Conservation (phyloP, 768 basidiomycete species). For the Hydnomerulius pinastri region DNA sequence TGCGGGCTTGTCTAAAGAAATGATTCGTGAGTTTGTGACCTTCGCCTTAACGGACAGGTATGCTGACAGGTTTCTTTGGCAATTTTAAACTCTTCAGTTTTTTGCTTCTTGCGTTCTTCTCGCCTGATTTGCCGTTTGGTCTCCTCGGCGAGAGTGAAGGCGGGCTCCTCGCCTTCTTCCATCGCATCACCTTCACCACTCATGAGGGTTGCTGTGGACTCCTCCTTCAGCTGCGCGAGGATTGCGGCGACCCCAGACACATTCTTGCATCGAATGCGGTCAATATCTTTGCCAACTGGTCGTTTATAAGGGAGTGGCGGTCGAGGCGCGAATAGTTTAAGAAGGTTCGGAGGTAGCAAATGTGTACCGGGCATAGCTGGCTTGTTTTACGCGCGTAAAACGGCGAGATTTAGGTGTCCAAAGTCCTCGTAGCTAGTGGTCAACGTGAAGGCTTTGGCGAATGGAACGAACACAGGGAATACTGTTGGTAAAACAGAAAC, state of each 20-base stretch:
- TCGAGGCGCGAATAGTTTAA: slow-evolving; percentile 94
- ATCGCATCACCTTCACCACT: slow-evolving; percentile 63
- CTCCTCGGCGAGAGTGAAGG: slow-evolving; percentile 82
- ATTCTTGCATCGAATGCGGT: slow-evolving; percentile 67
- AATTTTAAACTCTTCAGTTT: slow-evolving; percentile 70
- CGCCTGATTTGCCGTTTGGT: slow-evolving; percentile 74
- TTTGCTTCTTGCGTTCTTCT: slow-evolving; percentile 78
- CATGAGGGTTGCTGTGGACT: slow-evolving; percentile 68
- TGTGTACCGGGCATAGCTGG: slow-evolving; percentile 67
- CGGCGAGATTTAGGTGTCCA: background rate
- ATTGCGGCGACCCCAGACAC: slow-evolving; percentile 78
- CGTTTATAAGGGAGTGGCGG: slow-evolving; percentile 86
- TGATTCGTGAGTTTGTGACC: slow-evolving; percentile 11
- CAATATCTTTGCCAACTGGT: slow-evolving; percentile 82
- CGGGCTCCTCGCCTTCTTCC: slow-evolving; percentile 85
- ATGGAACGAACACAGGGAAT: too few relatives aligned
- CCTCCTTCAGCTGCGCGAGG: slow-evolving; percentile 73
- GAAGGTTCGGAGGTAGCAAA: slow-evolving; percentile 90
- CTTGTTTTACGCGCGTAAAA: background rate
- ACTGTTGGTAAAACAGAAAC: too few relatives aligned
- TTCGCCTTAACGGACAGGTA: background rate
- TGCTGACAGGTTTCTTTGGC: slow-evolving; percentile 86
- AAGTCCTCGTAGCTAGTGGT: slow-evolving; percentile 1
- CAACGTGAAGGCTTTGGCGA: slow-evolving; percentile 12
- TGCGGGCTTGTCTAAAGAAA: slow-evolving; percentile 79